These are phyloP conservation scores for Adiantum capillusveneris DNA, from an alignment of 75 land plant genomes.

Conservation along the genomic window DNA sequence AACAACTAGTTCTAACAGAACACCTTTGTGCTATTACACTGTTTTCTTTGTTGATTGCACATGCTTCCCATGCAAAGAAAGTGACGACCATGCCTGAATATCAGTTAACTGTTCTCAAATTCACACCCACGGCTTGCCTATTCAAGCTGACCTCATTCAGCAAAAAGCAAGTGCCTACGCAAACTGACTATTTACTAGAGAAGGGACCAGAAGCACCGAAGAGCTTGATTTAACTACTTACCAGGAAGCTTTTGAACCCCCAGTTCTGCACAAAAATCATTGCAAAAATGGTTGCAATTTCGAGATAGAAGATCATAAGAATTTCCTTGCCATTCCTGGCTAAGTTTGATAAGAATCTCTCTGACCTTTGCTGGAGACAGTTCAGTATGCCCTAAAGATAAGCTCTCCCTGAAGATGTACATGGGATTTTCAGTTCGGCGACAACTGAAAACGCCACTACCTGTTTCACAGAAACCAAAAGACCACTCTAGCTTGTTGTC, in stretches of 20 bases:
- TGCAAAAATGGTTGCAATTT: constrained; percentile 97
- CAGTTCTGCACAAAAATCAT: constrained; percentile 62
- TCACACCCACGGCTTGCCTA: too few species aligned
- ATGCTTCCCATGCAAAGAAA: too few species aligned
- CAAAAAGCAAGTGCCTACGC: too few species aligned
- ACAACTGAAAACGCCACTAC: constrained; percentile 85
- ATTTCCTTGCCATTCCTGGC: constrained; percentile 71
- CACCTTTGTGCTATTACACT: too few species aligned
- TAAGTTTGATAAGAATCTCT: constrained; percentile 52
- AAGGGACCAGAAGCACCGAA: too few species aligned
- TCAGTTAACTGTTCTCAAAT: too few species aligned
- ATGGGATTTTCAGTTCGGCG: constrained; percentile 75
- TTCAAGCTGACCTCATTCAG: too few species aligned
- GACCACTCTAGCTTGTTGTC: constrained; percentile 90
- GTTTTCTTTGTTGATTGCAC: too few species aligned
- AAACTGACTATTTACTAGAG: too few species aligned
- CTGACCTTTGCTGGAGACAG: constrained; percentile 47
- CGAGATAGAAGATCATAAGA: constrained; percentile 68
- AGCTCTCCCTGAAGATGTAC: constrained; percentile 82
- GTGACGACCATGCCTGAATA: too few species aligned
- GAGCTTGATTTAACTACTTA: constrained; percentile 11
- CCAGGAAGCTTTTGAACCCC: constrained; percentile 80
- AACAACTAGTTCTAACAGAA: too few species aligned
- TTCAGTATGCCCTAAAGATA: constrained; percentile 57
- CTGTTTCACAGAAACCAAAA: constrained; percentile 87